These are phyloP conservation scores for Gynandropsis gynandra DNA, from an alignment of 345 rosid species.

Conservation along the genomic window DNA sequence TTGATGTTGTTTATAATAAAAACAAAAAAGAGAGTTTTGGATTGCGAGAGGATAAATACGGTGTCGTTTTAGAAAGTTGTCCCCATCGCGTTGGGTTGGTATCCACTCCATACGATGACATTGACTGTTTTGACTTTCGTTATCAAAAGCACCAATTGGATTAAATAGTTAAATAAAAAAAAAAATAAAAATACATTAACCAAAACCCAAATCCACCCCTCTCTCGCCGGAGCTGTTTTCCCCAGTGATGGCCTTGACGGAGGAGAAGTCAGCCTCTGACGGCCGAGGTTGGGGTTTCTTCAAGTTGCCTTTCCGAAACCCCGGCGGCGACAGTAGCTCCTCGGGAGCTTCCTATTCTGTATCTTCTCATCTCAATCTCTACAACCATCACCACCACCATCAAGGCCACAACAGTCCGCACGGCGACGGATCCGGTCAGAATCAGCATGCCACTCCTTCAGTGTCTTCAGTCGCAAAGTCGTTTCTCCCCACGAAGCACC, in stretches of 20 bases:
- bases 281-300: slow-evolving; percentile 74
- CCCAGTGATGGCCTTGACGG: slow-evolving; percentile 73
- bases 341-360: slow-evolving; percentile 35
- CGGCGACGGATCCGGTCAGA: slow-evolving; percentile 51
- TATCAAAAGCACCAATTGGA: neutral
- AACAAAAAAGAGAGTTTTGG: neutral
- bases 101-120: neutral
- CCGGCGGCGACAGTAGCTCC: slow-evolving; percentile 23
- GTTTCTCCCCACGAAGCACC: slow-evolving; percentile 59
- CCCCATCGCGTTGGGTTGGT: slow-evolving; percentile 4
- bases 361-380: slow-evolving; percentile 26
- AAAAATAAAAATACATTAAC: no score
- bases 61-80: neutral
- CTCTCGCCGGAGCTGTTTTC: no score
- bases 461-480: slow-evolving; percentile 85
- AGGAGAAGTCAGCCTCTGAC: slow-evolving; percentile 48
- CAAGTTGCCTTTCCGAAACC: slow-evolving; percentile 66
- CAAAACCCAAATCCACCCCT: no score
- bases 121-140: neutral
- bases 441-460: slow-evolving; percentile 36
- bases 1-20: neutral
- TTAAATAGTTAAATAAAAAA: no score
- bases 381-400: no score
- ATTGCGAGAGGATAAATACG: neutral
- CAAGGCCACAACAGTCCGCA: slow-evolving; percentile 31